Percentiles rank a stretch among this genome's conserved stretches.
Evolutionary conservation across 148 eudicot species (phyloP).

Genomic region (Fagopyrum homotropicum): DNA sequence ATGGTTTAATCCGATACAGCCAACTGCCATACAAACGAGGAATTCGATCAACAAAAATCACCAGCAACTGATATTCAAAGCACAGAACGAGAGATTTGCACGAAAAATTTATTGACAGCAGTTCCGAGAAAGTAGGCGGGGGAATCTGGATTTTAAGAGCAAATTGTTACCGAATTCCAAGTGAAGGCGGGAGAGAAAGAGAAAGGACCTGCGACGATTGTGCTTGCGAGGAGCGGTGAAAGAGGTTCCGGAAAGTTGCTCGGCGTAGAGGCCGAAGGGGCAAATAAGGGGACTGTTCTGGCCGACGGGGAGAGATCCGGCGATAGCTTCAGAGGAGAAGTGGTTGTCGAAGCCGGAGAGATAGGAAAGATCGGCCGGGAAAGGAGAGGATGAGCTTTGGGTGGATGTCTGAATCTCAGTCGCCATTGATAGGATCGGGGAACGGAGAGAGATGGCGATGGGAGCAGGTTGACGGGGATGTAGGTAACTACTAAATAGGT

Average conservation of each 20-base stretch:
- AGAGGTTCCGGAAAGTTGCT: slow-evolving; percentile 93
- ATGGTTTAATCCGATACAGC: slow-evolving; percentile 91
- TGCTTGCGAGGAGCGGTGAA: slow-evolving; percentile 88
- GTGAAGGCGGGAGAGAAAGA: not conserved
- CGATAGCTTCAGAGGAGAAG: slow-evolving; percentile 80
- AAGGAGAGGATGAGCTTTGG: slow-evolving; percentile 1
- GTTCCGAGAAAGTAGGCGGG: not conserved
- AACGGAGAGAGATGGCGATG: not conserved
- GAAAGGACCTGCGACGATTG: slow-evolving; percentile 61
- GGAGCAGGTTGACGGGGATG: not conserved
- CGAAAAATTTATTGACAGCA: not conserved
- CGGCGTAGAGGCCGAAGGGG: slow-evolving; percentile 89
- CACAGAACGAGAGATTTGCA: not conserved
- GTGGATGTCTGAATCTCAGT: not conserved
- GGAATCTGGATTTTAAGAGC: too few species aligned
- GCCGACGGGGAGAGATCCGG: slow-evolving; percentile 70
- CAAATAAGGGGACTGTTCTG: slow-evolving; percentile 88
- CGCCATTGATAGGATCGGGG: not conserved
- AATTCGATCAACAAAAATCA: not conserved
- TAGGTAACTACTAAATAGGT: not conserved
- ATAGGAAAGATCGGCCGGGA: slow-evolving; percentile 43
- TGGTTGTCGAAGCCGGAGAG: slow-evolving; percentile 75
- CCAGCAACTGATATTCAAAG: not conserved
- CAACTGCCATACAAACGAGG: slow-evolving; percentile 37
- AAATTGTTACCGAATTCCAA: too few species aligned